Evolutionary conservation across 2,329 filamentous ascomycete genomes (phyloP).

Genomic region (Penicillium sp.): DNA sequence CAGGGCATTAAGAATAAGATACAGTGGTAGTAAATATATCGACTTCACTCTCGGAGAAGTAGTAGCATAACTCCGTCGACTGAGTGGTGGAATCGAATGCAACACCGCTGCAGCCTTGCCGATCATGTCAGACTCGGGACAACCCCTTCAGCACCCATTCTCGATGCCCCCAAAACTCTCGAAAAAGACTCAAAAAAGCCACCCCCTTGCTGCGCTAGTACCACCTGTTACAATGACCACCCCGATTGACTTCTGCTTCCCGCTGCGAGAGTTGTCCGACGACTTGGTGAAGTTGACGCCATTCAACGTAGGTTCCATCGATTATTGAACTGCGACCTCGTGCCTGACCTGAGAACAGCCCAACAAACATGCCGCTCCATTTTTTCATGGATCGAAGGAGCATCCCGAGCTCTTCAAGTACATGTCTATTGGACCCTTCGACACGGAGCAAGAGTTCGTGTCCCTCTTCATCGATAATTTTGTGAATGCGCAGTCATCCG

Average conservation of each 20-base stretch:
- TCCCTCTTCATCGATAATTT: neutral
- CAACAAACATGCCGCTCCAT: constrained; percentile 9
- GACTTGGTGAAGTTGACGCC: constrained; percentile 6
- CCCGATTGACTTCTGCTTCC: constrained; percentile 4
- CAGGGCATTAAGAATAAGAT: no score
- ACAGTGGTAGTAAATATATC: no score
- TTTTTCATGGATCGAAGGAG: constrained; percentile 7
- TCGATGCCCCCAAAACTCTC: neutral
- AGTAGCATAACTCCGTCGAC: no score
- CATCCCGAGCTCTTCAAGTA: constrained; percentile 12
- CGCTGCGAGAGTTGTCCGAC: constrained; percentile 5
- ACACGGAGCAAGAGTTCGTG: constrained; percentile 4
- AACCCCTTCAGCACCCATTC: neutral
- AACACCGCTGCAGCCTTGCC: neutral
- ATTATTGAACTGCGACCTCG: neutral
- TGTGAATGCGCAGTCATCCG: neutral
- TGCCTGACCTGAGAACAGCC: constrained; percentile 1
- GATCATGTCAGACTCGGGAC: constrained; percentile 1
- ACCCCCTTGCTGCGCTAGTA: neutral
- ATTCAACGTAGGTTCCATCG: constrained; percentile 3
- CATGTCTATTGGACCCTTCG: constrained; percentile 10
- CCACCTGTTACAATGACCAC: neutral
- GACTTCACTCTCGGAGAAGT: no score
- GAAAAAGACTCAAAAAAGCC: no score
- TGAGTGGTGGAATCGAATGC: neutral